A percentile compares a stretch with the other conserved stretches of the same genome.
phyloP scores from a whole-genome alignment of 2,329 filamentous ascomycete species.

The Alternaria novae-zelandiae region DNA sequence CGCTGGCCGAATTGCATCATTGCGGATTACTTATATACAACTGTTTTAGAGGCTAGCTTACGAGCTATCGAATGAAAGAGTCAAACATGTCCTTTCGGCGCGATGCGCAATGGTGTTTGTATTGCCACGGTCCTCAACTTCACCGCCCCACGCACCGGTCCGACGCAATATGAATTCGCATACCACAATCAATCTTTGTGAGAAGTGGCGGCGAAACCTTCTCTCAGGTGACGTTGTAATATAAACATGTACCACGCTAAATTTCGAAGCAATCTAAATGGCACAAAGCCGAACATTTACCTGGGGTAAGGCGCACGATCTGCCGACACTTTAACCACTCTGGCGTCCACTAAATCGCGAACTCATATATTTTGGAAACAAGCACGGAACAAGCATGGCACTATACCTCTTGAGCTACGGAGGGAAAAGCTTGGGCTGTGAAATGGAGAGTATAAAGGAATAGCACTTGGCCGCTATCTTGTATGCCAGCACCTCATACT shows the following conservation, averaged over 20 bases:
- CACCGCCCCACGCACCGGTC: background rate
- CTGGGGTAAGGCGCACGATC: background rate
- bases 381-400: conserved; percentile 4
- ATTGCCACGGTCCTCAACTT: background rate
- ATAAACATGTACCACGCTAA: conserved; percentile 10
- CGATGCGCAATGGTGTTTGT: background rate
- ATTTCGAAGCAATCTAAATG: conserved; percentile 14
- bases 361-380: conserved; percentile 7
- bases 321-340: conserved; percentile 13
- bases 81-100: background rate
- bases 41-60: conserved; percentile 5
- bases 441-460: conserved; percentile 12
- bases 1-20: conserved; percentile 7
- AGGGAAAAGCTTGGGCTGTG: conserved; percentile 8
- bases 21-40: conserved; percentile 1
- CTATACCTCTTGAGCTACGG: conserved; percentile 6
- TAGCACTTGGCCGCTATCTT: background rate
- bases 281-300: conserved; percentile 3
- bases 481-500: background rate
- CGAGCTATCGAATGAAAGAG: conserved; percentile 6
- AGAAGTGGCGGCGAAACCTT: background rate
- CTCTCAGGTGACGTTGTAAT: conserved; percentile 8
- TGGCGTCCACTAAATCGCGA: conserved; percentile 8
- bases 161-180: background rate
- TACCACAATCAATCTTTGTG: conserved; percentile 1